Evolutionary conservation across 805 yeast genomes (phyloP).

Genomic region (Pichia eremophila): DNA sequence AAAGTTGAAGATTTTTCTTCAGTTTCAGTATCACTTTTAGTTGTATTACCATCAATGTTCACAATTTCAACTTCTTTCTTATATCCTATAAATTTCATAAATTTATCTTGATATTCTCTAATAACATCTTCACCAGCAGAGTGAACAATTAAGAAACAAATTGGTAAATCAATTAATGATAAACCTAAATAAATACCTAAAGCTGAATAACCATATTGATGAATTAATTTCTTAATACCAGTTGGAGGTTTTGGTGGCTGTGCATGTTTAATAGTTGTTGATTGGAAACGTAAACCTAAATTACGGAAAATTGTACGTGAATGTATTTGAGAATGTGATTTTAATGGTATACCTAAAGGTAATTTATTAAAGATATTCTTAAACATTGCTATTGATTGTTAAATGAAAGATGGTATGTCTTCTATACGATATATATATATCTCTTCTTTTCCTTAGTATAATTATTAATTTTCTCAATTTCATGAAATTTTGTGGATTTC

Average conservation of each 20-base stretch:
- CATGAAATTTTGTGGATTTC: no score
- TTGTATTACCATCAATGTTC: background rate
- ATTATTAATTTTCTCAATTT: no score
- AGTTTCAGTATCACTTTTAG: slow-evolving; percentile 8
- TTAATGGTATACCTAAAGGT: background rate
- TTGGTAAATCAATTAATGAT: slow-evolving; percentile 70
- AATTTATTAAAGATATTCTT: background rate
- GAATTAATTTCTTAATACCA: slow-evolving; percentile 56
- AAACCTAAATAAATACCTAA: slow-evolving; percentile 73
- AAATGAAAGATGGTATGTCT: no score
- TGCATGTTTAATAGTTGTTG: slow-evolving; percentile 10
- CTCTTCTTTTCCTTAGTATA: no score
- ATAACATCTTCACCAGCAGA: slow-evolving; percentile 80
- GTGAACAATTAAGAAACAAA: slow-evolving; percentile 77
- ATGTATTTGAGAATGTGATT: background rate
- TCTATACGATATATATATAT: no score
- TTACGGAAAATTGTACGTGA: background rate
- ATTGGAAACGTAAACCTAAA: slow-evolving; percentile 11
- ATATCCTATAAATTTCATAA: slow-evolving; percentile 51
- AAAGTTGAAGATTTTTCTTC: slow-evolving; percentile 30
- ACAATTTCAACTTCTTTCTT: background rate
- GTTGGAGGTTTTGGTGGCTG: slow-evolving; percentile 25
- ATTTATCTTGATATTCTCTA: slow-evolving; percentile 51
- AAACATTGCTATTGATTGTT: no score
- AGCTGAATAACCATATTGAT: slow-evolving; percentile 88